Base-by-base conservation (phyloP, 805 yeast species). In the Zygotorulaspora sp. region DNA sequence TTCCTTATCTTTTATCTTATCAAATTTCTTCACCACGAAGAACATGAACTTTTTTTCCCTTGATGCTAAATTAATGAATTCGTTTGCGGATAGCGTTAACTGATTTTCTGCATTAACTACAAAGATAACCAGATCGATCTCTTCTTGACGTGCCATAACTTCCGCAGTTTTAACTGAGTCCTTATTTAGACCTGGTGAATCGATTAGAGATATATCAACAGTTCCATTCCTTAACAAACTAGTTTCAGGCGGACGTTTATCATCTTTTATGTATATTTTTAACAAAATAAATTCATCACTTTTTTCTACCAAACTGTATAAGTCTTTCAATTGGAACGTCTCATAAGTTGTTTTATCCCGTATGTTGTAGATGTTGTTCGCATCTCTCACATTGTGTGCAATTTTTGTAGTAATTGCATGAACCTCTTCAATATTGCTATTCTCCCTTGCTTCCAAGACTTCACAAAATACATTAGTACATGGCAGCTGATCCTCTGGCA, bases 401-500 rank as follows among this genome's bases (percentile, higher is more conserved):
- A 58, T 47, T 0, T 78, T 80, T 18, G 76, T 71, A 3, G 78
- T 75, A 14, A 92, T 78, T 0, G 98, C 97, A 62, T 92, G 98
- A 1, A 90, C 97, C 59, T 89, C 95, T 63, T 94, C 97, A 11
- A 77, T 53, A 12, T 81, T 77, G 27, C 71, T 66, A 55, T 90
- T 90, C 30, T 79, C 84, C 14, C 77, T 67, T 8, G 88, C 86
- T 59, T 92, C 96, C 19, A 85, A 68, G 6, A 94, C 90, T 62
- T 94, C 98, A 58, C 96, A 89, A 54, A 94, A 94, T 0, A 92
- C 96, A 44, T 85, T 80, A 0, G 99, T 92, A 53, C 97, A 88
- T 2, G 99, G 99, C 57, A 92, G 95, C 55, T 92, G 98, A 62
- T 92, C 99, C 54, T 84, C 95, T 0, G 99, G 98, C 32, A 92